Evolutionary conservation across 2,329 filamentous ascomycete species (phyloP).

Genomic region (Phialocephala sp.): DNA sequence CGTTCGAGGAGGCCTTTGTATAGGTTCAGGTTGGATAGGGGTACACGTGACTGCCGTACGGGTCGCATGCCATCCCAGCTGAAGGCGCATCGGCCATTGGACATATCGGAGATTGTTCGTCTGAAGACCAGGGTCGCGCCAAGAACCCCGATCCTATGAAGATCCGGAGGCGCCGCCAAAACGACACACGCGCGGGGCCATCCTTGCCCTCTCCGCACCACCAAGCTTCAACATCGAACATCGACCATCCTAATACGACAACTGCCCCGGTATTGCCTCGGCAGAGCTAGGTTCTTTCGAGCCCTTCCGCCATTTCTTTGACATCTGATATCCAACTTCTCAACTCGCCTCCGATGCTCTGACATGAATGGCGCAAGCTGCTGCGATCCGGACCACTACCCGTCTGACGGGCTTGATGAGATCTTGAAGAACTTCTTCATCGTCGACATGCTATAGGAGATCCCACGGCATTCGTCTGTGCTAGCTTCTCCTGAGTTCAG

Average conservation of each 20-base stretch:
- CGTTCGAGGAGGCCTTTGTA: background rate
- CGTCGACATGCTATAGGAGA: background rate
- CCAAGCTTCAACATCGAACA: background rate
- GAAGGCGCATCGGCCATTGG: background rate
- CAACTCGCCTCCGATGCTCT: background rate
- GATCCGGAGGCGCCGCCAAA: background rate
- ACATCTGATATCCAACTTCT: slow-evolving; percentile 14
- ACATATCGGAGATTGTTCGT: background rate
- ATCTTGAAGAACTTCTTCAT: background rate
- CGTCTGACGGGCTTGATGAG: slow-evolving; percentile 6
- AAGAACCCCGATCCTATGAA: background rate
- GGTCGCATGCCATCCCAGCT: slow-evolving; percentile 5
- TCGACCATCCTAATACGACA: background rate
- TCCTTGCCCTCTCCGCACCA: background rate
- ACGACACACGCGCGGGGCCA: background rate
- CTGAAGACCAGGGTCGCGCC: background rate
- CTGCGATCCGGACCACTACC: background rate
- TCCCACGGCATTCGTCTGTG: background rate
- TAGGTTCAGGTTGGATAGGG: background rate
- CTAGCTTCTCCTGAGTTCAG: background rate
- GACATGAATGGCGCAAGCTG: background rate
- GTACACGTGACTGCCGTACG: slow-evolving; percentile 1
- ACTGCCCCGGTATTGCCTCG: slow-evolving; percentile 10
- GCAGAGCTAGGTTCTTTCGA: background rate
- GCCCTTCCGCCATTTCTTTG: background rate